Evolutionary conservation across 441 rosid genomes (phyloP).

Genomic region (Theobroma grandiflorum): DNA sequence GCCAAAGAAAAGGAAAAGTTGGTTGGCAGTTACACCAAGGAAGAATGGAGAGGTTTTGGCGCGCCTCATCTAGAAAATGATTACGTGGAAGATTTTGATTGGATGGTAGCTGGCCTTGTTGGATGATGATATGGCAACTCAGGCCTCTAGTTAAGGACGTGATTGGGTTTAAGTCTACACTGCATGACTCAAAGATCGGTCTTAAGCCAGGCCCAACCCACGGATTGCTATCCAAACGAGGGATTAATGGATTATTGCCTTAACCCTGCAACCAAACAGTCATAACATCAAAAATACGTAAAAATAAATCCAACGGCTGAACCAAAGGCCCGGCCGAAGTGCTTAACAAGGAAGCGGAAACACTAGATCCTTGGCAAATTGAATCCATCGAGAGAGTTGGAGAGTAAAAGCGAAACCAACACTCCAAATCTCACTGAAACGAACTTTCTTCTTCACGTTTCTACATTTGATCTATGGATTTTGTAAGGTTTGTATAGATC

Average conservation of each 20-base stretch:
- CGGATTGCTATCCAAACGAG: background rate
- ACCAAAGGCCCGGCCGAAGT: constrained; percentile 4
- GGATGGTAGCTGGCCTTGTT: constrained; percentile 2
- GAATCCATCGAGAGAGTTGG: constrained; percentile 4
- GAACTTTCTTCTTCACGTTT: background rate
- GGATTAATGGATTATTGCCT: background rate
- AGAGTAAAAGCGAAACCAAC: background rate
- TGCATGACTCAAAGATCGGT: too few species aligned
- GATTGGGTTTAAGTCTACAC: background rate
- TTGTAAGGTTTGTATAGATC: constrained; percentile 45
- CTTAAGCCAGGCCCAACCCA: too few species aligned
- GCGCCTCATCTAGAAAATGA: constrained; percentile 46
- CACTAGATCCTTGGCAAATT: constrained; percentile 22
- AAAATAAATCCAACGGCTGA: background rate
- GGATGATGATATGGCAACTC: background rate
- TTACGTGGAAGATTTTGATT: constrained; percentile 39
- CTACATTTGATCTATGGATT: constrained; percentile 45
- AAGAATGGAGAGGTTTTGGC: constrained; percentile 41
- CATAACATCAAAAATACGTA: background rate
- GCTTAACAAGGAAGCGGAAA: background rate
- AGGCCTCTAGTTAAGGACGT: constrained; percentile 1
- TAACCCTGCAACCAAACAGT: background rate
- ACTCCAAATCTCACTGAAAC: constrained; percentile 11
- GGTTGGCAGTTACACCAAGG: constrained; percentile 29
- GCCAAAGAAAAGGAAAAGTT: constrained; percentile 18